phyloP scores from a whole-genome alignment of 371 early-diverging fungal species.

The Lichtheimia corymbifera region DNA sequence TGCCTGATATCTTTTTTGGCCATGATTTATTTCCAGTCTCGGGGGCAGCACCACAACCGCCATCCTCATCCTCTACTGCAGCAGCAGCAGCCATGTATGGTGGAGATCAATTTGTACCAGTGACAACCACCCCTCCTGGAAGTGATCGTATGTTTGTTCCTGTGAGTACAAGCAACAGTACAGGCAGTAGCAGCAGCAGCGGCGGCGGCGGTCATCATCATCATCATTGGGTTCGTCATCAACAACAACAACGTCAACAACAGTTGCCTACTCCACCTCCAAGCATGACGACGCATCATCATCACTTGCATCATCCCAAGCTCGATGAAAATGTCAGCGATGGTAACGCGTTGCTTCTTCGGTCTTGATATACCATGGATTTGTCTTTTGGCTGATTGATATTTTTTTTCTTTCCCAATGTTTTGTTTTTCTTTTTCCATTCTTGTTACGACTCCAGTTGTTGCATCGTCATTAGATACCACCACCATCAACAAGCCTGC shows the following conservation, averaged over 20 bases:
- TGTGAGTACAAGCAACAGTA: too few species aligned
- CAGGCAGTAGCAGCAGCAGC: too few species aligned
- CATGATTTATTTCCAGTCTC: constrained; percentile 4
- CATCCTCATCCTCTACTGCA: neutral
- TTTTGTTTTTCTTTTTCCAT: neutral
- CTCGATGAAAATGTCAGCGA: neutral
- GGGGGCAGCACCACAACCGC: neutral
- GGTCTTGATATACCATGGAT: constrained; percentile 1
- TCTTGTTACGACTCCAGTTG: neutral
- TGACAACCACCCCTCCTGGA: neutral
- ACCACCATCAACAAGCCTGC: constrained; percentile 8
- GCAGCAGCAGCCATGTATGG: neutral
- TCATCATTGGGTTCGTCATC: too few species aligned
- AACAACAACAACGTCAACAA: neutral
- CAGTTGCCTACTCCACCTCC: constrained; percentile 10
- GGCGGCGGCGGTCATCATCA: too few species aligned
- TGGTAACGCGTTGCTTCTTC: constrained; percentile 1
- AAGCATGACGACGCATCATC: neutral
- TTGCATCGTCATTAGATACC: constrained; percentile 12
- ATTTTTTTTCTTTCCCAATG: neutral
- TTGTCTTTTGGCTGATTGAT: neutral
- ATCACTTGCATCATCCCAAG: constrained; percentile 1
- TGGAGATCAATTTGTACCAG: neutral
- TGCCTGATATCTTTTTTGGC: constrained; percentile 14
- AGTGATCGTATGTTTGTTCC: neutral